Evolutionary conservation across 768 basidiomycete genomes (phyloP).

Genomic region (Phanerochaete carnosa): DNA sequence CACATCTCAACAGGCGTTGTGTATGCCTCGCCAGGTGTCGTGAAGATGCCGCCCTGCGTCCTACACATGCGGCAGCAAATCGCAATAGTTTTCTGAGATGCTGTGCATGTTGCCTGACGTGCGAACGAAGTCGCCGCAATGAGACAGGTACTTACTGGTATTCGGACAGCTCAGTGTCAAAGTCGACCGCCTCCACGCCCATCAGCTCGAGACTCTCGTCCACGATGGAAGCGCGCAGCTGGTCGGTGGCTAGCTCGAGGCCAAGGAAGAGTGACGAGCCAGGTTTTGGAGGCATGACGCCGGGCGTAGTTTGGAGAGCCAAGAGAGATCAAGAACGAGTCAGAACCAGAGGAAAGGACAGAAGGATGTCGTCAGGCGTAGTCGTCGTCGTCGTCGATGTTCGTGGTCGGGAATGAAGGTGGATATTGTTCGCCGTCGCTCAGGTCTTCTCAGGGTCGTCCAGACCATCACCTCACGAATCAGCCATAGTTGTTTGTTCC

Average conservation of each 20-base stretch:
- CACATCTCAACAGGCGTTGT: slow-evolving; percentile 91
- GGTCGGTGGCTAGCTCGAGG: slow-evolving; percentile 82
- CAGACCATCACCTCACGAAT: slow-evolving; percentile 8
- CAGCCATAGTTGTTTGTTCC: slow-evolving; percentile 10
- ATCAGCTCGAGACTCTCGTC: slow-evolving; percentile 81
- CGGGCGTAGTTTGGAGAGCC: neutral
- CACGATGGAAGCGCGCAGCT: slow-evolving; percentile 78
- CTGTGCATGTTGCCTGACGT: neutral
- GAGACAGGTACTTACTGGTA: slow-evolving; percentile 61
- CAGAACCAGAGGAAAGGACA: slow-evolving; percentile 10
- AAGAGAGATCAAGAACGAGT: slow-evolving; percentile 3
- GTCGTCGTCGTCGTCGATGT: slow-evolving; percentile 16
- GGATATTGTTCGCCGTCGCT: slow-evolving; percentile 12
- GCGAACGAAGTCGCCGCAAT: neutral
- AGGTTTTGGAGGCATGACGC: slow-evolving; percentile 33
- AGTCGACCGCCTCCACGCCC: slow-evolving; percentile 80
- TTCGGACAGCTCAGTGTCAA: slow-evolving; percentile 75
- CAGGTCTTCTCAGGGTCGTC: slow-evolving; percentile 9
- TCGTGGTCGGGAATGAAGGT: slow-evolving; percentile 19
- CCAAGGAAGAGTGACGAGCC: slow-evolving; percentile 71
- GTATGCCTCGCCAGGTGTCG: slow-evolving; percentile 81
- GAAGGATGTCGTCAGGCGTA: slow-evolving; percentile 10
- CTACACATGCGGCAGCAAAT: slow-evolving; percentile 34
- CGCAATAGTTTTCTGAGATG: neutral
- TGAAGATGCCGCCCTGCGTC: slow-evolving; percentile 84